Conservation (phyloP, 495 filamentous ascomycete species). For the Collariella sp. region DNA sequence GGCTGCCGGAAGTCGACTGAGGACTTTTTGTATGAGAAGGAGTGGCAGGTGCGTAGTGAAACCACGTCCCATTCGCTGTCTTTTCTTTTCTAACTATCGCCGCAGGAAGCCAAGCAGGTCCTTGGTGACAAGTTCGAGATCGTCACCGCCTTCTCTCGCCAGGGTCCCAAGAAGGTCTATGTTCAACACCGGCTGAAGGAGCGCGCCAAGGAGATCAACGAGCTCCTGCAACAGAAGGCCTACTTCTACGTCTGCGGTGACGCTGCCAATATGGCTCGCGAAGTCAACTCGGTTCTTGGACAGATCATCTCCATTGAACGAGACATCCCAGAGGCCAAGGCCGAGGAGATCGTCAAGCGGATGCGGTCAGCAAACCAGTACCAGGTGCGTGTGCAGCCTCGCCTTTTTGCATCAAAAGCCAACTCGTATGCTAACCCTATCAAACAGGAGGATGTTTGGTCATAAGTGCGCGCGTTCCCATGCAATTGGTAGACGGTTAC, state of each 20-base stretch:
- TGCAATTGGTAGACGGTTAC: too few species aligned
- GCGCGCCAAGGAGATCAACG: slow-evolving; percentile 72
- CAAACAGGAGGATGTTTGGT: slow-evolving; percentile 77
- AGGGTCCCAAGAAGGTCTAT: slow-evolving; percentile 80
- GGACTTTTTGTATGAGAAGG: slow-evolving; percentile 86
- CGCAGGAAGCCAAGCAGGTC: slow-evolving; percentile 66
- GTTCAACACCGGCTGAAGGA: slow-evolving; percentile 90
- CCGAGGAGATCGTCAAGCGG: slow-evolving; percentile 90
- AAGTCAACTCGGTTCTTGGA: slow-evolving; percentile 78
- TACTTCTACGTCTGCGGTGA: slow-evolving; percentile 99
- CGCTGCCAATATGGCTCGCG: slow-evolving; percentile 95
- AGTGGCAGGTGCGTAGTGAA: slow-evolving; percentile 72
- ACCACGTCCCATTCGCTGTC: background rate
- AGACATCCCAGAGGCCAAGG: slow-evolving; percentile 71
- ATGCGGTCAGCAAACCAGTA: slow-evolving; percentile 92
- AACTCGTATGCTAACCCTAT: slow-evolving; percentile 18
- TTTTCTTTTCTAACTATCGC: slow-evolving; percentile 4
- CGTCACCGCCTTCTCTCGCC: slow-evolving; percentile 88
- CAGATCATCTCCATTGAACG: slow-evolving; percentile 80
- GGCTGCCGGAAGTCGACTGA: slow-evolving; percentile 78
- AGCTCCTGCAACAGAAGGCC: slow-evolving; percentile 75
- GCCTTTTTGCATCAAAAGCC: background rate
- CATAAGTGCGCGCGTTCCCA: slow-evolving; percentile 37
- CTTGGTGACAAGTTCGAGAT: slow-evolving; percentile 82
- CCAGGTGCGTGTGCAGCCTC: slow-evolving; percentile 51